Conservation (phyloP, 148 eudicot genomes). For the Nepenthes gracilis region DNA sequence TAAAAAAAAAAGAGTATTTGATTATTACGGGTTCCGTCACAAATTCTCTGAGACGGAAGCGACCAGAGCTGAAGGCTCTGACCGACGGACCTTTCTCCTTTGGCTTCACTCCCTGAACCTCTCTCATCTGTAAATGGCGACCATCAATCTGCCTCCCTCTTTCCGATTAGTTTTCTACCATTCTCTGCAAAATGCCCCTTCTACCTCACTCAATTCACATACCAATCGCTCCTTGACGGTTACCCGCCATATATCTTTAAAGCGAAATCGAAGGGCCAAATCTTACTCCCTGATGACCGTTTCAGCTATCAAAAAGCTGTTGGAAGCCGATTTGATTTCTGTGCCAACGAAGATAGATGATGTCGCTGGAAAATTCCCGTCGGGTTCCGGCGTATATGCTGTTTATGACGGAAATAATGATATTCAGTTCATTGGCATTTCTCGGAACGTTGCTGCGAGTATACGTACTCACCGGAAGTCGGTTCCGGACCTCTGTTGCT, state of each 20-base stretch:
- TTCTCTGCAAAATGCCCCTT: constrained; percentile 12
- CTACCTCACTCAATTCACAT: constrained; percentile 21
- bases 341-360: constrained; percentile 23
- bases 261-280: neutral
- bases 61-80: neutral
- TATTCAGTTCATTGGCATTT: constrained; percentile 84
- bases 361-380: constrained; percentile 18
- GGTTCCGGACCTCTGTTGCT: constrained; percentile 66
- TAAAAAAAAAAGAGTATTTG: no score
- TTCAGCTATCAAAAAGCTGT: constrained; percentile 40
- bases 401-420: constrained; percentile 42
- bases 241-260: neutral
- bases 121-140: constrained; percentile 16
- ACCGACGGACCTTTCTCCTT: constrained; percentile 1
- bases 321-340: constrained; percentile 27
- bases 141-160: constrained; percentile 22
- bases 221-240: constrained; percentile 9
- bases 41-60: no score
- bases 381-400: constrained; percentile 69
- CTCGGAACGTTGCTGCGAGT: constrained; percentile 60
- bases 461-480: constrained; percentile 41
- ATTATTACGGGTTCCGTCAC: no score
- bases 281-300: constrained; percentile 18
- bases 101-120: neutral
- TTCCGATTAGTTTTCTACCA: constrained; percentile 12